phyloP scores from a whole-genome alignment of 2,329 filamentous ascomycete species.

The Epichloe festucae region DNA sequence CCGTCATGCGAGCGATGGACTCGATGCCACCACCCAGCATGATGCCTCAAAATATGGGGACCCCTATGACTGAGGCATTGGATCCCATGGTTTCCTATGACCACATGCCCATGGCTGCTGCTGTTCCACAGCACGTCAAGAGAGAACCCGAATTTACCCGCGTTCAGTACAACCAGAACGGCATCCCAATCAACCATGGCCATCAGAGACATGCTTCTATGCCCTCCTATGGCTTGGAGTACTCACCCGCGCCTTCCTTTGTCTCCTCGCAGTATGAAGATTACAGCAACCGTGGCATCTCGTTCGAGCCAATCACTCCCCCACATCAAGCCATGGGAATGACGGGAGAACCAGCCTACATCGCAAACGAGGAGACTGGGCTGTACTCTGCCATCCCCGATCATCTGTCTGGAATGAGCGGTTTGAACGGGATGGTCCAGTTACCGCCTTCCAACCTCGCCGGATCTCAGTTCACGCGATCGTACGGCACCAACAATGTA shows the following conservation, averaged over 20 bases:
- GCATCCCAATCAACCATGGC: slow-evolving; percentile 66
- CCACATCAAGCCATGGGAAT: slow-evolving; percentile 79
- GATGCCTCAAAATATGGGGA: slow-evolving; percentile 45
- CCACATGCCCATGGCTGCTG: slow-evolving; percentile 56
- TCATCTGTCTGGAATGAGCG: slow-evolving; percentile 56
- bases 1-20: slow-evolving; percentile 81
- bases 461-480: slow-evolving; percentile 65
- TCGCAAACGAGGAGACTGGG: slow-evolving; percentile 94
- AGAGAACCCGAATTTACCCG: slow-evolving; percentile 74
- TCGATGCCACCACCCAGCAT: slow-evolving; percentile 87
- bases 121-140: slow-evolving; percentile 67
- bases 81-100: slow-evolving; percentile 62
- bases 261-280: slow-evolving; percentile 98
- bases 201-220: slow-evolving; percentile 97
- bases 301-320: slow-evolving; percentile 95
- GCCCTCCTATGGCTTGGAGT: slow-evolving; percentile 88
- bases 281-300: slow-evolving; percentile 91
- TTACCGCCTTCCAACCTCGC: slow-evolving; percentile 75
- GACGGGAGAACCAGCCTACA: slow-evolving; percentile 83
- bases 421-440: slow-evolving; percentile 81
- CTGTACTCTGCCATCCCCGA: slow-evolving; percentile 93
- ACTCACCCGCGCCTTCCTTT: slow-evolving; percentile 94
- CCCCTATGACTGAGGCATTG: slow-evolving; percentile 47
- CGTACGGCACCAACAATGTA: slow-evolving; percentile 62
- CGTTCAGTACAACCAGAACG: slow-evolving; percentile 84